These are phyloP conservation scores for Pseudonitzschia multiseries DNA, from an alignment of 108 stramenopile genomes.

Conservation along the genomic window DNA sequence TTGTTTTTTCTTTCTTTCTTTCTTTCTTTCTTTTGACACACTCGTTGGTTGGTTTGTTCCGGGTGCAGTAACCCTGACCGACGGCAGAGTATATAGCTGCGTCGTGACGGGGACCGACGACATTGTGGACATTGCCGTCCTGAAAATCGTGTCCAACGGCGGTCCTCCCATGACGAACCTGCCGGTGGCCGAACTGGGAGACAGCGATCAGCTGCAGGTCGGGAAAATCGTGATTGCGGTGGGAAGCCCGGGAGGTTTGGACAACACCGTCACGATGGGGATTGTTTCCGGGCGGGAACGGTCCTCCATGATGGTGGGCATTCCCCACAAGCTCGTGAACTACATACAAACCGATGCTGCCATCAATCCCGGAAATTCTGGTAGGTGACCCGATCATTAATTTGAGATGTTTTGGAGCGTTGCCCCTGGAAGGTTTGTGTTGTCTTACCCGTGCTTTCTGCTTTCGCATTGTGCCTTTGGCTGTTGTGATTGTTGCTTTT, in stretches of 20 bases:
- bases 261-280: conserved; percentile 89
- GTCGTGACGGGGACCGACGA: conserved; percentile 77
- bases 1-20: not conserved
- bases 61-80: conserved; percentile 65
- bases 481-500: not conserved
- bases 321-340: conserved; percentile 82
- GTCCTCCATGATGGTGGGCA: conserved; percentile 82
- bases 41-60: not conserved
- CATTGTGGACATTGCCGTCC: conserved; percentile 89
- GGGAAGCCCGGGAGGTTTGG: conserved; percentile 85
- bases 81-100: conserved; percentile 80
- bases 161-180: conserved; percentile 30
- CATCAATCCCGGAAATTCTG: conserved; percentile 65
- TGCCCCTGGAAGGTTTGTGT: not conserved
- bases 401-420: not conserved
- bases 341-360: conserved; percentile 87
- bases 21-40: not conserved
- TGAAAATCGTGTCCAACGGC: conserved; percentile 60
- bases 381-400: not conserved
- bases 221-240: conserved; percentile 84
- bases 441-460: not conserved
- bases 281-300: conserved; percentile 80
- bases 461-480: not conserved
- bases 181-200: conserved; percentile 77
- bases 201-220: conserved; percentile 73